Base-by-base conservation (phyloP, 179 eudicot species). In the Beta corolliflora region DNA sequence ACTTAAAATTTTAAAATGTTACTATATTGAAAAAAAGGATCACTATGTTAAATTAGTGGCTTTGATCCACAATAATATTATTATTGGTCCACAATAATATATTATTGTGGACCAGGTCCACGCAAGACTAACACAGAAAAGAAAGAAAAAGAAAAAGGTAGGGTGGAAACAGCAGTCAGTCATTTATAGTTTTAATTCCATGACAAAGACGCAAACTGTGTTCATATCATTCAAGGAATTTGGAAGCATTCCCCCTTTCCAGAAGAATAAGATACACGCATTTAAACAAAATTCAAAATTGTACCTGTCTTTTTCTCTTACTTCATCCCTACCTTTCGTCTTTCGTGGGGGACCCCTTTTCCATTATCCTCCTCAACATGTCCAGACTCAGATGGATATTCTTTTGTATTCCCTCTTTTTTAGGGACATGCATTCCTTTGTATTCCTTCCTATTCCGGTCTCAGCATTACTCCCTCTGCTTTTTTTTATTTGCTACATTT, bases 191-290 rank as follows among this genome's bases (percentile, higher is more conserved):
- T 7, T 64, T 64, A 10, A 61, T 61, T 64, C 69, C 44, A 72
- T 72, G 76, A 72, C 31, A 53, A 72, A 52, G 76, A 52, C 76
- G 18, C n/a, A 21, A 25, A 2, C 60, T 72, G 13, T 1, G 25
- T 7, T 53, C 60, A 72, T 36, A 36, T 23, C 29, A 72, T 72
- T 72, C 61, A 72, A 58, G 76, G 76, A 72, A 52, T 72, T 53
- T 25, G 9, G 44, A 72, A 52, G 76, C 11, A 5, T 23, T 19
- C 3, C 16, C 10, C 23, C 18, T 31, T 46, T 15, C 73, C 21
- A 70, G 7, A 71, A 9, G 18, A 72, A 25, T 64, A 21, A 52
- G 11, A 25, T 71, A 13, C 41, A 71, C 4, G 15, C 76, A 72
- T 72, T 9, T 53, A 72, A 52, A 5, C 11, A 68, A 14, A 4